phyloP scores from a whole-genome alignment of 495 filamentous ascomycete species.

The Clavariopsis aquatica region DNA sequence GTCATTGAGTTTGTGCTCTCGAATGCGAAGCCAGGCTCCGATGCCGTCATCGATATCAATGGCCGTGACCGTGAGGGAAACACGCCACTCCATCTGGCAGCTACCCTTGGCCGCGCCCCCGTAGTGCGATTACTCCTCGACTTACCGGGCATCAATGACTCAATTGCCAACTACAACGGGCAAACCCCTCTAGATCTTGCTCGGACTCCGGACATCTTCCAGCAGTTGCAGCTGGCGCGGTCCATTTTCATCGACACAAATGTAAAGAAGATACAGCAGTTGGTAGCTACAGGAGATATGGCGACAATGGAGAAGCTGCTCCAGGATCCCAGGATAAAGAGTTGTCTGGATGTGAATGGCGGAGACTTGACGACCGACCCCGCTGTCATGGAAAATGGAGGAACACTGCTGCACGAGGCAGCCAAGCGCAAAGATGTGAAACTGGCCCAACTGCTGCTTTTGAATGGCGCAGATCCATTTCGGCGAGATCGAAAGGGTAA shows the following conservation, averaged over 20 bases:
- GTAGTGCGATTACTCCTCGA: slow-evolving; percentile 80
- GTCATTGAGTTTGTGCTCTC: slow-evolving; percentile 95
- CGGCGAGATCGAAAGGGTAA: slow-evolving; percentile 92
- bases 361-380: slow-evolving; percentile 83
- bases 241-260: slow-evolving; percentile 88
- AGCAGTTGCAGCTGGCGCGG: slow-evolving; percentile 86
- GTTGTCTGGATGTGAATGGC: slow-evolving; percentile 84
- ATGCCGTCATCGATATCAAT: slow-evolving; percentile 76
- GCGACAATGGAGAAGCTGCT: slow-evolving; percentile 74
- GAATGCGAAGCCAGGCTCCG: slow-evolving; percentile 48
- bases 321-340: slow-evolving; percentile 80
- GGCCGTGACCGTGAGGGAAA: slow-evolving; percentile 89
- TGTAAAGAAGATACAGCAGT: slow-evolving; percentile 74
- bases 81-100: slow-evolving; percentile 86
- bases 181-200: slow-evolving; percentile 87
- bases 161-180: slow-evolving; percentile 83
- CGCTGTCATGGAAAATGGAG: slow-evolving; percentile 70
- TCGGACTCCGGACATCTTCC: slow-evolving; percentile 88
- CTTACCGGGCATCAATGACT: slow-evolving; percentile 80
- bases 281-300: slow-evolving; percentile 73
- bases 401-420: slow-evolving; percentile 90
- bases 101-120: slow-evolving; percentile 73
- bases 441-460: slow-evolving; percentile 82
- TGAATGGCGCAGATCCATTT: slow-evolving; percentile 98
- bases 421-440: slow-evolving; percentile 80